These are phyloP conservation scores for Phytophthora cactorum DNA, from an alignment of 352 stramenopile genomes.

Conservation along the genomic window DNA sequence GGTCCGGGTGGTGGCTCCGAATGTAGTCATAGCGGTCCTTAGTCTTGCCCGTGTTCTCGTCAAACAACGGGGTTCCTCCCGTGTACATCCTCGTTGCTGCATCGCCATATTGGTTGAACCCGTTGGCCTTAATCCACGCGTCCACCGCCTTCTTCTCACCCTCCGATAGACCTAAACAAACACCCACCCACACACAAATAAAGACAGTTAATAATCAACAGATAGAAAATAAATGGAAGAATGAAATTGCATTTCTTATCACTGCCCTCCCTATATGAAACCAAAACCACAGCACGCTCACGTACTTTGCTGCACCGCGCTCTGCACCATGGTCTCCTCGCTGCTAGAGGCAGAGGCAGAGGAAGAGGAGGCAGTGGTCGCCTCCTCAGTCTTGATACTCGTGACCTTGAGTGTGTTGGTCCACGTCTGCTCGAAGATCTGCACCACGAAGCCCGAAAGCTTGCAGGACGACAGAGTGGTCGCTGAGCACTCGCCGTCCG, in stretches of 20 bases:
- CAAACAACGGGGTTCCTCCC: slow-evolving; percentile 81
- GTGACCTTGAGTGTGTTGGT: slow-evolving; percentile 69
- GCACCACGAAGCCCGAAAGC: slow-evolving; percentile 49
- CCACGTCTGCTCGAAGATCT: slow-evolving; percentile 68
- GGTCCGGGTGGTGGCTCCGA: slow-evolving; percentile 50
- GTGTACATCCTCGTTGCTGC: slow-evolving; percentile 60
- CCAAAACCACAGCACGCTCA: slow-evolving; percentile 18
- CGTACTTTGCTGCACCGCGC: slow-evolving; percentile 29
- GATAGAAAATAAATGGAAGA: slow-evolving; percentile 16
- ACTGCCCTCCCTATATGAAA: slow-evolving; percentile 15
- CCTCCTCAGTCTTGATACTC: slow-evolving; percentile 35
- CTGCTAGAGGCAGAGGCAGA: slow-evolving; percentile 3
- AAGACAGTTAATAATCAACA: slow-evolving; percentile 16
- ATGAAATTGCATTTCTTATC: slow-evolving; percentile 23
- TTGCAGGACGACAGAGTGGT: slow-evolving; percentile 35
- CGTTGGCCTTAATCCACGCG: slow-evolving; percentile 60
- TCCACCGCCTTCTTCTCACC: slow-evolving; percentile 63
- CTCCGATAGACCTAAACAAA: slow-evolving; percentile 32
- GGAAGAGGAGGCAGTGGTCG: slow-evolving; percentile 8
- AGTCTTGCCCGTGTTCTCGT: slow-evolving; percentile 64
- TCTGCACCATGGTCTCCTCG: slow-evolving; percentile 5
- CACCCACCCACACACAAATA: slow-evolving; percentile 2
- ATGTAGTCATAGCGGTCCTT: slow-evolving; percentile 80
- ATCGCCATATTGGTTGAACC: slow-evolving; percentile 73
- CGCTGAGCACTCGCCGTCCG: slow-evolving; percentile 46